A percentile compares a stretch with the other conserved stretches of the same genome.
phyloP scores from a whole-genome alignment of 306 rosid species.

The apple (Malus domestica) region ASM211411v1 NC_041800.1:20896733-20897232 shows the following conservation, averaged over 20 bases:
- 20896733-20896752: slow-evolving; percentile 50
- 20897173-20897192: background rate
- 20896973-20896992: background rate
- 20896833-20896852: slow-evolving; percentile 50
- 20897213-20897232: background rate
- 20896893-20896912: slow-evolving; percentile 3
- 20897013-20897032: slow-evolving; percentile 4
- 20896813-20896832: slow-evolving; percentile 96
- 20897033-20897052: slow-evolving; percentile 19
- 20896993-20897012: background rate
- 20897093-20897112: background rate
- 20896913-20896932: slow-evolving; percentile 5
- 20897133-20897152: background rate
- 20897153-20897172: background rate
- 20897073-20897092: slow-evolving; percentile 5
- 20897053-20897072: background rate
- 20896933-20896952: slow-evolving; percentile 1
- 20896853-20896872: slow-evolving; percentile 30
- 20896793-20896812: slow-evolving; percentile 72
- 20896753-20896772: slow-evolving; percentile 56
- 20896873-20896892: slow-evolving; percentile 32
- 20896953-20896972: slow-evolving; percentile 3
- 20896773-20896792: slow-evolving; percentile 61
- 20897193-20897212: background rate
- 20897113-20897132: background rate